Conservation (phyloP, 2,329 filamentous ascomycete genomes). For the Stagonosporopsis chrysanthemi region DNA sequence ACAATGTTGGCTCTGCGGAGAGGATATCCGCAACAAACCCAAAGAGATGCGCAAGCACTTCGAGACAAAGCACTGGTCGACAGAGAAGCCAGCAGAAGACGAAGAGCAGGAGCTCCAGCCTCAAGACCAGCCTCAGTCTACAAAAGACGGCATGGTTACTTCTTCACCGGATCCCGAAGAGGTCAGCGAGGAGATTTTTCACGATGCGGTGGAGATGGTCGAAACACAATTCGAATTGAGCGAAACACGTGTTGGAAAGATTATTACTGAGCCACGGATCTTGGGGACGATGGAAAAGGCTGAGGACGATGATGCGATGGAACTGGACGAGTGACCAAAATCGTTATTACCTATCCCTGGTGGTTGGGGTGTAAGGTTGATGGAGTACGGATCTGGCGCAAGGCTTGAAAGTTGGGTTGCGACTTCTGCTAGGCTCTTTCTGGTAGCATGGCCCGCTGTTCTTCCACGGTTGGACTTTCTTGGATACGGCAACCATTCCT, state of each 20-base stretch:
- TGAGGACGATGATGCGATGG: no score
- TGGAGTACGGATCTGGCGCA: no score
- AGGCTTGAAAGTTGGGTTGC: no score
- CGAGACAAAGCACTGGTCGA: conserved; percentile 21
- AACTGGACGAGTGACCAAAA: neutral
- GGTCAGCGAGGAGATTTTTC: neutral
- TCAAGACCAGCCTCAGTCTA: neutral
- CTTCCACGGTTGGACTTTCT: no score
- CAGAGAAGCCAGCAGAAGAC: neutral
- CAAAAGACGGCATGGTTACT: no score
- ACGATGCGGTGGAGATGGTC: neutral
- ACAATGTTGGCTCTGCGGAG: conserved; percentile 24
- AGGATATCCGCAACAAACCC: conserved; percentile 6
- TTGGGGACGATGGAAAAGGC: neutral
- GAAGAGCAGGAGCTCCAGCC: neutral
- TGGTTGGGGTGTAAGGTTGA: neutral
- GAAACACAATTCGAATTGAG: neutral
- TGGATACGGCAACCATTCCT: no score
- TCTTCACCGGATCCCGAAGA: neutral
- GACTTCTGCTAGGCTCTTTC: no score
- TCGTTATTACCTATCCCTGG: neutral
- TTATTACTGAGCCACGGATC: no score
- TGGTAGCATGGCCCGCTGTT: no score
- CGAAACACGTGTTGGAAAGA: neutral
- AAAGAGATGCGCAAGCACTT: conserved; percentile 22